Conservation (phyloP, 805 yeast genomes). For the Teunomyces pallodes region DNA sequence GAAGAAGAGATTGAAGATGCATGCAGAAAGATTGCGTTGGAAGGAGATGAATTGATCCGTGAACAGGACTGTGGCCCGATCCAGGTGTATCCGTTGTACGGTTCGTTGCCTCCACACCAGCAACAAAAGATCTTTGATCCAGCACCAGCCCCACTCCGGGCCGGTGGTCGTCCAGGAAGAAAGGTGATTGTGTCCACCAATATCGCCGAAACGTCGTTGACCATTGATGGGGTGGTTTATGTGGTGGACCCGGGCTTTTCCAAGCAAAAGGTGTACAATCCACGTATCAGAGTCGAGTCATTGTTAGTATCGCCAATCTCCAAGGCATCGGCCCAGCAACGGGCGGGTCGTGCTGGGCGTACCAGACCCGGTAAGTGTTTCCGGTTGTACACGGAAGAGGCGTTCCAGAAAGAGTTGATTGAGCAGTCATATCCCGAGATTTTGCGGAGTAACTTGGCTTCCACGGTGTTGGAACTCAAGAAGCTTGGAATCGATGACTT, state of each 20-base stretch:
- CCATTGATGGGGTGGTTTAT: slow-evolving; percentile 95
- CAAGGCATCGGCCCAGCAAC: slow-evolving; percentile 95
- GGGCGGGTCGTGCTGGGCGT: slow-evolving; percentile 99
- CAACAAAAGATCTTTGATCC: slow-evolving; percentile 92
- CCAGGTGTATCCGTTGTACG: slow-evolving; percentile 88
- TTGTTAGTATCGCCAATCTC: slow-evolving; percentile 93
- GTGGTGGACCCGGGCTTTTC: slow-evolving; percentile 98
- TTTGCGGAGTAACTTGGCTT: slow-evolving; percentile 82
- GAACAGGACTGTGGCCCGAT: slow-evolving; percentile 91
- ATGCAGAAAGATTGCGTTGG: slow-evolving; percentile 80
- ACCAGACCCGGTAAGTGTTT: slow-evolving; percentile 98
- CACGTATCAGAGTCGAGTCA: slow-evolving; percentile 93
- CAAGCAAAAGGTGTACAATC: slow-evolving; percentile 94
- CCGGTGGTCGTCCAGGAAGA: slow-evolving; percentile 89
- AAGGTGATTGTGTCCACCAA: slow-evolving; percentile 90
- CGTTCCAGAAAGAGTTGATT: slow-evolving; percentile 87
- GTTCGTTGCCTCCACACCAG: slow-evolving; percentile 93
- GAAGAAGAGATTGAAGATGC: slow-evolving; percentile 99
- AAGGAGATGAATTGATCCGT: slow-evolving; percentile 83
- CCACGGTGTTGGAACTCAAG: slow-evolving; percentile 89
- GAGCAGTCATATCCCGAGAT: slow-evolving; percentile 97
- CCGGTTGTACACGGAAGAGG: slow-evolving; percentile 94
- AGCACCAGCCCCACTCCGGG: slow-evolving; percentile 72
- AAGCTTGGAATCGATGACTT: slow-evolving; percentile 93
- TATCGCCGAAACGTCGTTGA: slow-evolving; percentile 96